These are phyloP conservation scores for Elsinoe ampelina DNA, from an alignment of 2,329 filamentous ascomycete species.

Conservation along the genomic window DNA sequence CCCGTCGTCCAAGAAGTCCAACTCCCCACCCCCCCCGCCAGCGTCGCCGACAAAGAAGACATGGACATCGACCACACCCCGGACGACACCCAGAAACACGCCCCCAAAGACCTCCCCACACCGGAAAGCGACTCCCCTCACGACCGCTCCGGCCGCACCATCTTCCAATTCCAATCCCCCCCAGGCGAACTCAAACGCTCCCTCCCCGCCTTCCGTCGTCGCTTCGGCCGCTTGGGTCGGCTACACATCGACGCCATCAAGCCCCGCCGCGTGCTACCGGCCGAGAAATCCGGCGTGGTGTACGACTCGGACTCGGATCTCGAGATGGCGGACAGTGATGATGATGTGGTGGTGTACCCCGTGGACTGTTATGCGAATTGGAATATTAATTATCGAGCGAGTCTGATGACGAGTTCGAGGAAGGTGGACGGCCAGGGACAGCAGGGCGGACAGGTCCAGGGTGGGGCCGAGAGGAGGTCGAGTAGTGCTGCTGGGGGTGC, in stretches of 20 bases:
- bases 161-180: slow-evolving; percentile 18
- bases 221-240: slow-evolving; percentile 74
- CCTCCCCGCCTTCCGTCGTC: slow-evolving; percentile 64
- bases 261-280: slow-evolving; percentile 19
- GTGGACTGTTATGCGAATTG: slow-evolving; percentile 59
- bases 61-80: slow-evolving; percentile 5
- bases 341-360: slow-evolving; percentile 64
- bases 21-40: slow-evolving; percentile 40
- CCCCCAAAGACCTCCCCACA: slow-evolving; percentile 17
- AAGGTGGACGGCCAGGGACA: slow-evolving; percentile 7
- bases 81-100: slow-evolving; percentile 20
- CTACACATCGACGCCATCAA: slow-evolving; percentile 66
- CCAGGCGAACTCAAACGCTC: slow-evolving; percentile 14
- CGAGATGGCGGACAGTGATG: slow-evolving; percentile 60
- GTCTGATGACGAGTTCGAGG: slow-evolving; percentile 30
- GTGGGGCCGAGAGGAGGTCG: slow-evolving; percentile 13
- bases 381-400: slow-evolving; percentile 48
- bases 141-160: slow-evolving; percentile 19
- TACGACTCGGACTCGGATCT: slow-evolving; percentile 64
- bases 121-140: slow-evolving; percentile 18
- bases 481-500: slow-evolving; percentile 10
- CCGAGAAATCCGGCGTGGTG: slow-evolving; percentile 25
- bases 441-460: slow-evolving; percentile 1
- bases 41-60: slow-evolving; percentile 31
- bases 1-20: slow-evolving; percentile 21